These are phyloP conservation scores for Macrophomina tecta DNA, from an alignment of 2,329 filamentous ascomycete genomes.

Conservation along the genomic window DNA sequence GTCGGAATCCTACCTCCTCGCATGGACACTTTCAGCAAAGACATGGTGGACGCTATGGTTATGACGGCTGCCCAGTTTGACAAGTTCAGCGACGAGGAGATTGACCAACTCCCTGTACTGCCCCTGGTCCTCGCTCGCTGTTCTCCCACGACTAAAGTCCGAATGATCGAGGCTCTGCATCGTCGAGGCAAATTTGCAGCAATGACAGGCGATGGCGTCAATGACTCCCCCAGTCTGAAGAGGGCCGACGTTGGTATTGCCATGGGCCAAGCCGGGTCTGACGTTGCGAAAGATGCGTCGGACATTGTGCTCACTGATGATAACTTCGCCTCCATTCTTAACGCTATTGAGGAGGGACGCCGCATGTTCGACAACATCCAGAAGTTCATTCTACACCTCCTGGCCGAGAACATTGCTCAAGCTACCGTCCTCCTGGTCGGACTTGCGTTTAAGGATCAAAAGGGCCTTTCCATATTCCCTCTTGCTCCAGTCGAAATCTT, in stretches of 20 bases:
- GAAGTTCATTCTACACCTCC: slow-evolving; percentile 75
- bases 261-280: slow-evolving; percentile 47
- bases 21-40: slow-evolving; percentile 36
- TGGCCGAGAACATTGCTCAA: slow-evolving; percentile 83
- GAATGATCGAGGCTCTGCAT: slow-evolving; percentile 53
- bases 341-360: slow-evolving; percentile 49
- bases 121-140: slow-evolving; percentile 55
- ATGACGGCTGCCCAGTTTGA: slow-evolving; percentile 55
- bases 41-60: slow-evolving; percentile 39
- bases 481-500: slow-evolving; percentile 85
- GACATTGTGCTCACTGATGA: slow-evolving; percentile 50
- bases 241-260: slow-evolving; percentile 49
- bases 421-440: slow-evolving; percentile 82
- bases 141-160: slow-evolving; percentile 54
- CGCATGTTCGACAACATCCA: slow-evolving; percentile 49
- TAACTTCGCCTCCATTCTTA: slow-evolving; percentile 50
- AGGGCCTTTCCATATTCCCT: slow-evolving; percentile 80
- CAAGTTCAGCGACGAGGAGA: slow-evolving; percentile 49
- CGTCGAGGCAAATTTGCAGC: slow-evolving; percentile 46
- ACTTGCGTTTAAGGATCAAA: slow-evolving; percentile 76
- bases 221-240: slow-evolving; percentile 49
- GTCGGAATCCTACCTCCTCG: slow-evolving; percentile 52
- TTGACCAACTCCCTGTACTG: slow-evolving; percentile 49
- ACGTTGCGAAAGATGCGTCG: slow-evolving; percentile 49
- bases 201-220: slow-evolving; percentile 51